phyloP scores from a whole-genome alignment of 108 stramenopile species.

The Nannochloropsis oceanica region DNA sequence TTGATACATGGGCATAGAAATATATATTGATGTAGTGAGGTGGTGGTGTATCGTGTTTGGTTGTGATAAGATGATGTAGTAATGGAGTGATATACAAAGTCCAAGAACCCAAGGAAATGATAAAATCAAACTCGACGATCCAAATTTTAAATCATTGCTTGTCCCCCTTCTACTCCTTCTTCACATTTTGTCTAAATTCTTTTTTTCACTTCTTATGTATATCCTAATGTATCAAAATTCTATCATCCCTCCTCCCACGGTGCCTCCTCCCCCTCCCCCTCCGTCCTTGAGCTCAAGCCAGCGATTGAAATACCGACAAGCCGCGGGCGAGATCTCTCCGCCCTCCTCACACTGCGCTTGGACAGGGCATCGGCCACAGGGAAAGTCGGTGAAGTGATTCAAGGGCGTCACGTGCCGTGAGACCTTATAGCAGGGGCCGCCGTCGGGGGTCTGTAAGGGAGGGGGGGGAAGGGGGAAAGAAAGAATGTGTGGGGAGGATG shows the following conservation, averaged over 20 bases:
- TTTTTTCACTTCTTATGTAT: too few species aligned
- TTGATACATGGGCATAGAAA: too few species aligned
- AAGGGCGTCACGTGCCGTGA: constrained; percentile 12
- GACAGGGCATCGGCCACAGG: constrained; percentile 26
- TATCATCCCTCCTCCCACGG: background rate
- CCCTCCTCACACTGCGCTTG: constrained; percentile 29
- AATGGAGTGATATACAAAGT: too few species aligned
- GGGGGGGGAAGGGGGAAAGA: background rate
- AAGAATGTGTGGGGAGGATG: background rate
- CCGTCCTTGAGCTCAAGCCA: constrained; percentile 27
- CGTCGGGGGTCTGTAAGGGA: background rate
- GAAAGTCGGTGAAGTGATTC: constrained; percentile 14
- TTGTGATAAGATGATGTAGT: too few species aligned
- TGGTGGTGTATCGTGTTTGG: too few species aligned
- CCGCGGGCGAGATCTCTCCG: constrained; percentile 36
- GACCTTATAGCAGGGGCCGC: constrained; percentile 22
- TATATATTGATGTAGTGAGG: too few species aligned
- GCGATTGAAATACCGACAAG: constrained; percentile 29
- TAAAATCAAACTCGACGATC: too few species aligned
- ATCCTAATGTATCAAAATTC: background rate
- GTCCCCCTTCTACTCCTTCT: too few species aligned
- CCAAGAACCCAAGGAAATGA: too few species aligned
- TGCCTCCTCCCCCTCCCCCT: background rate
- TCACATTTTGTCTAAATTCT: too few species aligned
- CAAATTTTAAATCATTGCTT: too few species aligned